These are phyloP conservation scores for Aspergillus sp. DNA, from an alignment of 2,329 filamentous ascomycete genomes.

Conservation along the genomic window DNA sequence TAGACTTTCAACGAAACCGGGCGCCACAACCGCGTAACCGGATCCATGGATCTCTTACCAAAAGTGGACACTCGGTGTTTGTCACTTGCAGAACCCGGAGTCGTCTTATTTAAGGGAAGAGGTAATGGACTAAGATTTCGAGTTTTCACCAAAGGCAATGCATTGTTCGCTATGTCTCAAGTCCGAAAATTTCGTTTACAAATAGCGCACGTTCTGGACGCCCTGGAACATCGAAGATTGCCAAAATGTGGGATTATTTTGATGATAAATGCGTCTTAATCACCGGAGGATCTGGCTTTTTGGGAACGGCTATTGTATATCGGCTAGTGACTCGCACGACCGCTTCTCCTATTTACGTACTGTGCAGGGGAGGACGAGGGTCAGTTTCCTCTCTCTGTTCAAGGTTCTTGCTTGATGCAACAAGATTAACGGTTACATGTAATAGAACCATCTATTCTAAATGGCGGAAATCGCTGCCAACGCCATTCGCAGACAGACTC, in stretches of 20 bases:
- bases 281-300: constrained; percentile 23
- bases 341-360: constrained; percentile 8
- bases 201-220: background rate
- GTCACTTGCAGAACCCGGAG: background rate
- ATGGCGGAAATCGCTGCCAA: constrained; percentile 12
- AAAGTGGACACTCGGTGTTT: background rate
- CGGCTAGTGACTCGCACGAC: constrained; percentile 18
- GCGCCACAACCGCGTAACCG: background rate
- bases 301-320: constrained; percentile 23
- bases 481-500: background rate
- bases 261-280: constrained; percentile 22
- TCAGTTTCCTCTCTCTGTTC: background rate
- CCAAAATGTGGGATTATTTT: constrained; percentile 24
- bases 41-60: background rate
- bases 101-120: background rate
- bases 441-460: background rate
- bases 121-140: background rate
- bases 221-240: background rate
- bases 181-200: background rate
- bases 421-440: background rate
- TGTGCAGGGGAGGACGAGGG: constrained; percentile 13
- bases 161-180: background rate
- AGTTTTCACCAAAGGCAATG: background rate
- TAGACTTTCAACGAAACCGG: no score
- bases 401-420: background rate